Percentiles rank a stretch among this genome's conserved stretches.
Evolutionary conservation across 1,284 basidiomycete genomes (phyloP).

Genomic region (Tilletia indica): DNA sequence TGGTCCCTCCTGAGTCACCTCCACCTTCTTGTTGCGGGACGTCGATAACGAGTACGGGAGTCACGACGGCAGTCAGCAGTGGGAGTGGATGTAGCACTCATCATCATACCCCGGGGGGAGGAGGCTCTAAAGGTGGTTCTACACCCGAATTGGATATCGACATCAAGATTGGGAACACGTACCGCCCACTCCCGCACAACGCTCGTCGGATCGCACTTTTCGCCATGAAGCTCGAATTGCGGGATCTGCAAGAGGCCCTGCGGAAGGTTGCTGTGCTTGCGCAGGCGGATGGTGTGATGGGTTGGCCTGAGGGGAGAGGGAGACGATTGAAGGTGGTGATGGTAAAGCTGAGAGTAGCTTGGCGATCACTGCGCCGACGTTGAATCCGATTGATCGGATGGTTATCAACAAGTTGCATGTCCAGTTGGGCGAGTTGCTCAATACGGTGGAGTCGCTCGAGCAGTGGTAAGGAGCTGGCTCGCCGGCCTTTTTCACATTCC

Average conservation of each 20-base stretch:
- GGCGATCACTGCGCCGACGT: constrained; percentile 1
- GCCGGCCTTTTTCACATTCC: too few species aligned
- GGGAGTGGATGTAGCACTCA: too few species aligned
- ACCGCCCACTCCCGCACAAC: constrained; percentile 39
- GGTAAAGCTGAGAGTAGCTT: not conserved
- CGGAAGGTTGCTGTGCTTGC: constrained; percentile 41
- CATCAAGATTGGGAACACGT: constrained; percentile 47
- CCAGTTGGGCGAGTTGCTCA: constrained; percentile 46
- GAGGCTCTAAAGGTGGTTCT: too few species aligned
- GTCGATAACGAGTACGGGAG: too few species aligned
- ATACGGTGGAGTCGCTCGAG: constrained; percentile 48
- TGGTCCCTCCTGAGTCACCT: too few species aligned
- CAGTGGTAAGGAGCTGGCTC: constrained; percentile 16
- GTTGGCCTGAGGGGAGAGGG: not conserved
- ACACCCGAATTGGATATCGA: constrained; percentile 27
- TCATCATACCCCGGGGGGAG: too few species aligned
- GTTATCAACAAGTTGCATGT: constrained; percentile 48
- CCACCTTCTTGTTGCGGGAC: too few species aligned
- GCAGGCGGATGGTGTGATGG: constrained; percentile 3
- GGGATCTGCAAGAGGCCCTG: constrained; percentile 47
- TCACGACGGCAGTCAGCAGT: too few species aligned
- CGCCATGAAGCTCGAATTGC: constrained; percentile 52
- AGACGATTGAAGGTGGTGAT: not conserved
- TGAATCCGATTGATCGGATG: constrained; percentile 52
- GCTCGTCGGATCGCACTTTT: constrained; percentile 52